Base-by-base conservation (phyloP, 768 basidiomycete genomes). In the Lactarius indigo region DNA sequence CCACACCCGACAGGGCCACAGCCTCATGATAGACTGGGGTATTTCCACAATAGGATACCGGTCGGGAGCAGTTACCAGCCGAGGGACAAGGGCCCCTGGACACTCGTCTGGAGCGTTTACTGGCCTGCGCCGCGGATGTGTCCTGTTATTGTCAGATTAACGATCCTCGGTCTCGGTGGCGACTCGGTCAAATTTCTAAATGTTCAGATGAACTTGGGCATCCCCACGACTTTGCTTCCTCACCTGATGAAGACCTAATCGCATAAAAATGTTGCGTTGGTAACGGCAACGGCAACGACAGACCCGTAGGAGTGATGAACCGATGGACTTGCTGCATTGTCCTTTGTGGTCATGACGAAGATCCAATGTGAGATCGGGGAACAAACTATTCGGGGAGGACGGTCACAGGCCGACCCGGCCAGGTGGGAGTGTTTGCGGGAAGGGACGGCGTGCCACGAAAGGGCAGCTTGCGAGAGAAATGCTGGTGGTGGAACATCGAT, bases 281-380 rank as follows among this genome's bases (percentile, higher is more conserved):
- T 18, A 13, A 57, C 42, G 50, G 26, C 41, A 44, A 47, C 18
- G 41, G 41, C 13, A 39, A 50, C 33, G 35, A 61, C 41, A 3
- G 41, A 57, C n/a, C 55, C 33, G 35, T 31, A 35, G 44, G 55
- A 12, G 23, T 26, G 35, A 23, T 5, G 42, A 4, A 56, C 30
- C 5, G 13, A 13, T 37, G 12, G 13, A 44, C 18, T 39, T 47
- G 12, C 52, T 28, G 20, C 41, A 28, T 10, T n/a, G 23, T 60
- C 39, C 23, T 35, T 23, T 26, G 31, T 33, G 44, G 23, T 37
- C 44, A 20, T 4, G 23, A 33, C 61, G 56, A 52, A 57, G 65
- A 66, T 62, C 61, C 56, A 20, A 7, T n/a, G n/a, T 28, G 60
- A 66, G 65, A 66, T 66, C 57, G 65, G 60, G 60, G 65, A 57